These are phyloP conservation scores for Baorangia bicolor DNA, from an alignment of 768 basidiomycete genomes.

Conservation along the genomic window DNA sequence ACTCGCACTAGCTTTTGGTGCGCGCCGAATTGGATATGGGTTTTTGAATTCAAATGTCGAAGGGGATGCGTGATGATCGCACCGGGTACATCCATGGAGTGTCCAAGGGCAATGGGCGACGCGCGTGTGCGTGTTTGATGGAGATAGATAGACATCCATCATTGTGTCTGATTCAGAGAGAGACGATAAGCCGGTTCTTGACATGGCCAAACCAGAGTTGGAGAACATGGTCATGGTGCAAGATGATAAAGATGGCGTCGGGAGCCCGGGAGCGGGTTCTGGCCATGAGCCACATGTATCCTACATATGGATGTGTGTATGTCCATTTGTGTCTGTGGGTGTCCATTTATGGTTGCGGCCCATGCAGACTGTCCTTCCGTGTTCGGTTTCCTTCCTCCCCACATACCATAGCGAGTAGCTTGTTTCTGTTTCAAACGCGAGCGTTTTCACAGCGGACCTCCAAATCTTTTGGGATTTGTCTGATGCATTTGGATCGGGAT, in stretches of 20 bases:
- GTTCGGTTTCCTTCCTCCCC: not conserved
- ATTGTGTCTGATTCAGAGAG: not conserved
- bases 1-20: not conserved
- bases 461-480: slow-evolving; percentile 21
- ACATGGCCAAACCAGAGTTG: not conserved
- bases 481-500: slow-evolving; percentile 11
- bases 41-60: slow-evolving; percentile 3
- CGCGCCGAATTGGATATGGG: not conserved
- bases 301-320: not conserved
- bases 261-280: not conserved
- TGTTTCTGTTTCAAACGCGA: slow-evolving; percentile 2
- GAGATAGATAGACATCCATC: slow-evolving; percentile 3
- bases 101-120: not conserved
- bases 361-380: not conserved
- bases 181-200: not conserved
- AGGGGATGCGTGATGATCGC: slow-evolving; percentile 10
- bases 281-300: not conserved
- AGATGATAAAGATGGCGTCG: slow-evolving; percentile 1
- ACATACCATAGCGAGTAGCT: not conserved
- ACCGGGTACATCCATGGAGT: not conserved
- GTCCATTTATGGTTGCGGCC: not conserved
- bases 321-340: not conserved
- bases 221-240: not conserved
- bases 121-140: not conserved
- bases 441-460: slow-evolving; percentile 14